Conservation (phyloP, 768 basidiomycete species). For the Termitomyces sp. region DNA sequence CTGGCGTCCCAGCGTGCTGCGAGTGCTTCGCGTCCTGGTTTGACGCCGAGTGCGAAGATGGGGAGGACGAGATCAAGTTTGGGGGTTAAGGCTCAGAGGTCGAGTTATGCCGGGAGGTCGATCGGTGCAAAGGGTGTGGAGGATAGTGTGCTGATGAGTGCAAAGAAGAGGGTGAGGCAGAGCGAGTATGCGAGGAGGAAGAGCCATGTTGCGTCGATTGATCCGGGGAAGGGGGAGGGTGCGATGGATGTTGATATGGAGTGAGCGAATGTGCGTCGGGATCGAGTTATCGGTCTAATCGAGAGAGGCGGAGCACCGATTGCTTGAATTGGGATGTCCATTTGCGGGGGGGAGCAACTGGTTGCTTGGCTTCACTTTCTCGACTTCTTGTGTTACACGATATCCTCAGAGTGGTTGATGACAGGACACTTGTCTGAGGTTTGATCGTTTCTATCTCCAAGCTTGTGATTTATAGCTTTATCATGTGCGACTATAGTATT, state of each 20-base stretch:
- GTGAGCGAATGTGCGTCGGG: background rate
- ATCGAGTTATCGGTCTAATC: background rate
- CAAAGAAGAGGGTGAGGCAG: constrained; percentile 72
- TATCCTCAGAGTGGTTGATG: background rate
- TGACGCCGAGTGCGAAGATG: constrained; percentile 19
- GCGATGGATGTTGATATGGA: constrained; percentile 12
- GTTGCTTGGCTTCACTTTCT: background rate
- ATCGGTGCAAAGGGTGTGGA: constrained; percentile 28
- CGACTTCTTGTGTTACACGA: background rate
- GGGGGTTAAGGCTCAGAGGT: constrained; percentile 37
- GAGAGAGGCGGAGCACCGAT: background rate
- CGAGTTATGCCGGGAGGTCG: constrained; percentile 33
- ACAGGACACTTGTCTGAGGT: background rate
- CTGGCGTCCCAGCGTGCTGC: constrained; percentile 70
- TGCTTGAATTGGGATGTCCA: background rate
- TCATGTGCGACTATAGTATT: too few relatives aligned
- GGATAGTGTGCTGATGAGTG: constrained; percentile 49
- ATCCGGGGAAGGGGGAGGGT: background rate
- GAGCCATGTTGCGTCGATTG: constrained; percentile 33
- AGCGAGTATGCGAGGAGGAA: constrained; percentile 67
- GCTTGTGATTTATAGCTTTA: background rate
- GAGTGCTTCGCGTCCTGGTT: constrained; percentile 9
- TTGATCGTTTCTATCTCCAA: background rate
- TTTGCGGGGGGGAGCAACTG: background rate
- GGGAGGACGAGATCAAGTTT: constrained; percentile 50